Evolutionary conservation across 805 yeast genomes (phyloP).

Genomic region (Starmerella etchellsii): DNA sequence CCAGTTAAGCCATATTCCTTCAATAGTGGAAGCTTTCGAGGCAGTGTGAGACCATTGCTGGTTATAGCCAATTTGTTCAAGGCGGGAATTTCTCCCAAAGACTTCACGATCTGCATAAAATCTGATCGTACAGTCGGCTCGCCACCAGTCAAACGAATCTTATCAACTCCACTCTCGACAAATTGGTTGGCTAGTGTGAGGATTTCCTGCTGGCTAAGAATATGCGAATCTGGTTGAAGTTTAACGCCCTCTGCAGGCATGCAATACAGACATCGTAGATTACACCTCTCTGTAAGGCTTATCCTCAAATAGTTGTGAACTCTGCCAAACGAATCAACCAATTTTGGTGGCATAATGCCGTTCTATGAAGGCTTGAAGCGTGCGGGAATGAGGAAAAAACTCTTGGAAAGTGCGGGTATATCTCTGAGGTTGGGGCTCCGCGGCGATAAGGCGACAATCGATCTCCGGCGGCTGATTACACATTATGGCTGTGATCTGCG

Average conservation of each 20-base stretch:
- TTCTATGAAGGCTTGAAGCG: too few species aligned
- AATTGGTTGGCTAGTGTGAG: conserved; percentile 33
- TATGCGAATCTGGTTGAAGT: conserved; percentile 32
- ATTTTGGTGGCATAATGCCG: neutral
- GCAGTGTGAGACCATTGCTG: conserved; percentile 40
- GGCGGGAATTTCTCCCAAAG: conserved; percentile 31
- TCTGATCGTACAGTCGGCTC: conserved; percentile 45
- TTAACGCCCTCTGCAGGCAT: conserved; percentile 48
- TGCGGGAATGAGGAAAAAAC: neutral
- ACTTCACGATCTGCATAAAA: conserved; percentile 33
- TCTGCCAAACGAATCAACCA: conserved; percentile 32
- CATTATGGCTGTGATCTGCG: too few species aligned
- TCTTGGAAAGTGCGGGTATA: neutral
- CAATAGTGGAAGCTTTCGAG: conserved; percentile 36
- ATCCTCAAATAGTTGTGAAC: conserved; percentile 40
- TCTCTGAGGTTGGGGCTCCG: too few species aligned
- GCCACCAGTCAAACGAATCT: conserved; percentile 43
- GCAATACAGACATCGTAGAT: conserved; percentile 36
- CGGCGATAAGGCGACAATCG: too few species aligned
- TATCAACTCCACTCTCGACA: conserved; percentile 38
- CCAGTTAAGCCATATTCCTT: conserved; percentile 35
- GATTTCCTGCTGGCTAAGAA: conserved; percentile 36
- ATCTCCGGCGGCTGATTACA: too few species aligned
- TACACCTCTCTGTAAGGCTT: conserved; percentile 41
- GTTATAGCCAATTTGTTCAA: conserved; percentile 39